Base-by-base conservation (phyloP, 2,329 filamentous ascomycete species). In the Lachnellula willkommii region DNA sequence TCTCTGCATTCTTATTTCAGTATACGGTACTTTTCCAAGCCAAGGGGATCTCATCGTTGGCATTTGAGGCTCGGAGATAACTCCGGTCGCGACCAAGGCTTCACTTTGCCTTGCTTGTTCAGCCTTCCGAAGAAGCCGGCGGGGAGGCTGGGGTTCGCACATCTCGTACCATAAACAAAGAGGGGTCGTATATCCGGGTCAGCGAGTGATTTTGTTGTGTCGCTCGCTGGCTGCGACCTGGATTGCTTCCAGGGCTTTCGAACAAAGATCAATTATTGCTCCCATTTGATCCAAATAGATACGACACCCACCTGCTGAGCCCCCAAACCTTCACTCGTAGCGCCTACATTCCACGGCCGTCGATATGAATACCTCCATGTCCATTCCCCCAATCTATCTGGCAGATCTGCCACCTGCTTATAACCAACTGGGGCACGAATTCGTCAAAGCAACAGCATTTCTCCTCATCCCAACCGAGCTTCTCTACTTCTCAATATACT, bases 401-500 rank as follows among this genome's bases (percentile, higher is more conserved):
- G 20, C 54, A 26, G 54, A 56, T n/a, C 47, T 68, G 1, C 61
- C 65, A 9, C 61, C 63, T 14, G 61, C 47, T 4, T 49, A 67
- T 28, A 60, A 62, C 28, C 62, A 63, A 32, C 47, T 66, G 14
- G 61, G 62, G 26, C 58, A 64, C 60, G 67, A 70, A 39, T 52
- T 63, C 5, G 58, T 61, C 17, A 67, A 59, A 61, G 64, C 64
- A 3, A 26, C 58, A 12, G 54, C 60, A 11, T 69, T 64, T 49
- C 55, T 68, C 11, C 54, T 69, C 4, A 59, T 70, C 8, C 68
- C 69, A 5, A 51, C 54, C 15, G 63, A 68, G 36, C 56, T 69
- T 1, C 58, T 69, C 17, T 70, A 69, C 47, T 69, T 69, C 42
- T 65, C 69, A 1, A 65, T 70, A 54, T 70, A 70, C 24, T 69